A percentile compares a stretch with the other conserved stretches of the same genome.
Conservation (phyloP, 2,329 filamentous ascomycete genomes). For the Neofusicoccum ribis region DNA sequence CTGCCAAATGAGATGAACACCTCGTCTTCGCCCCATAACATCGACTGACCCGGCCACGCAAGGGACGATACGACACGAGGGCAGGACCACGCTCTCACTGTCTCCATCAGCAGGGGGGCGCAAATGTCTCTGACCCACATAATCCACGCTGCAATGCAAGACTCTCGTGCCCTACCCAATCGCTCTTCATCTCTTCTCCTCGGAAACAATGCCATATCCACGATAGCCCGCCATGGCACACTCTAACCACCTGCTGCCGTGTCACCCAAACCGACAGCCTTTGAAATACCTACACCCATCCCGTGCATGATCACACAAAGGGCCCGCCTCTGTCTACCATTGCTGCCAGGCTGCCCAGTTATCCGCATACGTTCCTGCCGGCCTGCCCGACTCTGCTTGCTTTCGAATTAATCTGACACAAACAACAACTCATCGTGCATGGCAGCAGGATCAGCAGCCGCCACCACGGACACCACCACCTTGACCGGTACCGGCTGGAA, state of each 20-base stretch:
- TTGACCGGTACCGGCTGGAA: background rate
- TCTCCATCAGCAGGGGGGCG: background rate
- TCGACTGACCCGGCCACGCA: background rate
- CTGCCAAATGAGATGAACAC: background rate
- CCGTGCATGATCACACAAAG: constrained; percentile 9
- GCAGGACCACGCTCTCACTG: background rate
- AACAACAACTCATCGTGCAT: constrained; percentile 13
- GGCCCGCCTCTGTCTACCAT: background rate
- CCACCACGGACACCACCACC: background rate
- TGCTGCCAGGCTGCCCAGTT: background rate
- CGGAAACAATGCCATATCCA: background rate
- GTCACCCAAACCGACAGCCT: background rate
- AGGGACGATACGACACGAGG: background rate
- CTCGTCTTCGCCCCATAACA: background rate
- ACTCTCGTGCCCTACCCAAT: background rate
- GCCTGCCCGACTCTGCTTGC: background rate
- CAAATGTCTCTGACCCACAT: constrained; percentile 10
- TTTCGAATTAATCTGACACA: constrained; percentile 13
- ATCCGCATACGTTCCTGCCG: background rate
- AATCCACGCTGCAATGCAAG: background rate
- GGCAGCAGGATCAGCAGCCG: background rate
- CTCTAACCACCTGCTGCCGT: background rate
- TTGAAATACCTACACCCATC: background rate
- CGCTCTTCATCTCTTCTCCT: background rate
- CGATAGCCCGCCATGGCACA: background rate